phyloP scores from a whole-genome alignment of 345 rosid species.

The Aquilaria malaccensis region DNA sequence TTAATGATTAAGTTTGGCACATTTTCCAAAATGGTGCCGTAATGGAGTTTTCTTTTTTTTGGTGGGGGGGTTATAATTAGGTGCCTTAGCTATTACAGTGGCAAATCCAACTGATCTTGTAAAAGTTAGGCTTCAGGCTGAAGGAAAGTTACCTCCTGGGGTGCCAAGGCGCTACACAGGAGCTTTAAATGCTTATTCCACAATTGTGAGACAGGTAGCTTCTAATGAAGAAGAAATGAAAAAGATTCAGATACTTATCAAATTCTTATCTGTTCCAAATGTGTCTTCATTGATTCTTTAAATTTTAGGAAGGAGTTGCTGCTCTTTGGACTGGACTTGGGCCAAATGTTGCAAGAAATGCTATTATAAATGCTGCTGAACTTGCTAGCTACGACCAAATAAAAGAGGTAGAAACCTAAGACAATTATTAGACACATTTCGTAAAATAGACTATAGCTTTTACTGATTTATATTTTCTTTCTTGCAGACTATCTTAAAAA shows the following conservation, averaged over 20 bases:
- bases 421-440: conserved; percentile 3
- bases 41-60: conserved; percentile 4
- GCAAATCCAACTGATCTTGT: conserved; percentile 99
- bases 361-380: conserved; percentile 96
- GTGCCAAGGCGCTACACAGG: conserved; percentile 95
- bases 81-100: conserved; percentile 74
- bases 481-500: conserved; percentile 78
- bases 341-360: conserved; percentile 90
- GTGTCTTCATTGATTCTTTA: conserved; percentile 18
- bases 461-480: conserved; percentile 7
- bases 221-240: conserved; percentile 13
- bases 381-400: conserved; percentile 98
- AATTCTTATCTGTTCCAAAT: conserved; percentile 8
- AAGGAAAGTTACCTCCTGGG: conserved; percentile 91
- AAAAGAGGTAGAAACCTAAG: conserved; percentile 52
- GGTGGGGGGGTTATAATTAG: conserved; percentile 26
- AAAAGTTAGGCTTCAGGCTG: conserved; percentile 98
- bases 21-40: neutral
- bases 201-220: conserved; percentile 81
- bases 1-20: neutral
- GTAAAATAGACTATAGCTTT: conserved; percentile 3
- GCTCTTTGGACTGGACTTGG: conserved; percentile 99
- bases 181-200: conserved; percentile 87
- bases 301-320: conserved; percentile 72
- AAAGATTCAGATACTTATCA: neutral